Evolutionary conservation across 1,284 basidiomycete genomes (phyloP), one percentile per base, ranked within the genome.

Genomic region (Gymnopus androsaceus): DNA sequence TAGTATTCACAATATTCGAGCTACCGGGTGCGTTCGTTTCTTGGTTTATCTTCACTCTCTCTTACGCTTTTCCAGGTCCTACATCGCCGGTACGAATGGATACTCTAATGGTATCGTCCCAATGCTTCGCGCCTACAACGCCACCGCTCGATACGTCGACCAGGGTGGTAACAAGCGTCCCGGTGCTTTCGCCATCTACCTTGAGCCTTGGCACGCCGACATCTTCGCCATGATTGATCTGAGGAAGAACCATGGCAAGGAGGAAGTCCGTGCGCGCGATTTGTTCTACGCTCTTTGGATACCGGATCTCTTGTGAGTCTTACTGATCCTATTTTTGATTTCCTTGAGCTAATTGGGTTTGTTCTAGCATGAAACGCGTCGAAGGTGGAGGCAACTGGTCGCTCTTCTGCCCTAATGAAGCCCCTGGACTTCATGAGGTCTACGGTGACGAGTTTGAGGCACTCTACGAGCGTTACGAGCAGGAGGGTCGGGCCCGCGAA

Each of bases 111-210:
- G 97, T 62, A 98, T 99, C 67, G 94, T 99, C 1, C 97, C 97
- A 33, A 99, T 99, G 97, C 88, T 99, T 49, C 92, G 97, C 58
- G 96, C 94, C 0, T 99, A 90, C 73, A 97, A 99, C 69, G 95
- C 97, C 12, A 99, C 97, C 5, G 97, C 97, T 30, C 93, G 97
- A 52, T 99, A 99, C 70, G 97, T 99, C 60, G 97, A 99, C 74
- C 97, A 99, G 72, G 96, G 97, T 61, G 97, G 97, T 49, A 99
- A 99, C 84, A 99, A 99, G 81, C 92, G 97, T 42, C 97, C 97
- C 2, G 97, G 97, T 62, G 97, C 97, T 2, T 98, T 99, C 67
- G 94, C 97, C 30, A 94, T 98, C 72, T 98, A 98, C 76, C 79
- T 98, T 62, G 95, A 98, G 75, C 95, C 95, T 8, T 98, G 95